Percentiles rank a stretch among this genome's conserved stretches.
Evolutionary conservation across 2,329 filamentous ascomycete genomes (phyloP).

Genomic region (Aureobasidium sp.): DNA sequence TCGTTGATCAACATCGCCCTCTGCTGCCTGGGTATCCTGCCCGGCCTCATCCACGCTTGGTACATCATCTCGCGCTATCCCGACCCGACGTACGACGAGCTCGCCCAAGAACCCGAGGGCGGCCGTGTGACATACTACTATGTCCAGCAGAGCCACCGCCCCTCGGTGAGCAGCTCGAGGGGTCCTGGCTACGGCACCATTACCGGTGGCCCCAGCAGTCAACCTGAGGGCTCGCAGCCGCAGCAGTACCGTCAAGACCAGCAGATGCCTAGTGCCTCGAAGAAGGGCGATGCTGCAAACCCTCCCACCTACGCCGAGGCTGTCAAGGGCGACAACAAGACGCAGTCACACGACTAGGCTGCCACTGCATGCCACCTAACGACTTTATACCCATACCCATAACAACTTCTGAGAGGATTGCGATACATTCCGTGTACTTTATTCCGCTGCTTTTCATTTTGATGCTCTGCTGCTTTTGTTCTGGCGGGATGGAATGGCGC

Average conservation of each 20-base stretch:
- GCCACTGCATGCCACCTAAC: background rate
- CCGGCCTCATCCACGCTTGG: conserved; percentile 90
- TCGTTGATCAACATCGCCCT: conserved; percentile 93
- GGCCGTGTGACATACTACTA: conserved; percentile 69
- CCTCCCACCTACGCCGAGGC: conserved; percentile 89
- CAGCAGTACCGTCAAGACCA: conserved; percentile 16
- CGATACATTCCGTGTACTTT: background rate
- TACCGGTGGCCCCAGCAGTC: conserved; percentile 28
- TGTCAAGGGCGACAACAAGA: conserved; percentile 82
- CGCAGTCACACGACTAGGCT: conserved; percentile 61
- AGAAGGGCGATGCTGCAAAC: conserved; percentile 39
- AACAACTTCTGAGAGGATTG: background rate
- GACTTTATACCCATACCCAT: conserved; percentile 3
- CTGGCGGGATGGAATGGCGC: background rate
- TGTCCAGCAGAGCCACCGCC: conserved; percentile 34
- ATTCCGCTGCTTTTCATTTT: background rate
- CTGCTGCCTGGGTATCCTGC: conserved; percentile 55
- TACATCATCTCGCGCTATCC: conserved; percentile 94
- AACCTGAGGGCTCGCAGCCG: conserved; percentile 32
- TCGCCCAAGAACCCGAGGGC: conserved; percentile 56
- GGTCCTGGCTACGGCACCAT: conserved; percentile 35
- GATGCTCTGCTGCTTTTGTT: background rate
- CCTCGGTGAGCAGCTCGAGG: conserved; percentile 8
- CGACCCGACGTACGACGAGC: conserved; percentile 57
- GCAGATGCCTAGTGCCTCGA: conserved; percentile 31